Evolutionary conservation across 345 rosid species (phyloP), one percentile per base, ranked within the genome.

Genomic region (Mangifera indica): DNA sequence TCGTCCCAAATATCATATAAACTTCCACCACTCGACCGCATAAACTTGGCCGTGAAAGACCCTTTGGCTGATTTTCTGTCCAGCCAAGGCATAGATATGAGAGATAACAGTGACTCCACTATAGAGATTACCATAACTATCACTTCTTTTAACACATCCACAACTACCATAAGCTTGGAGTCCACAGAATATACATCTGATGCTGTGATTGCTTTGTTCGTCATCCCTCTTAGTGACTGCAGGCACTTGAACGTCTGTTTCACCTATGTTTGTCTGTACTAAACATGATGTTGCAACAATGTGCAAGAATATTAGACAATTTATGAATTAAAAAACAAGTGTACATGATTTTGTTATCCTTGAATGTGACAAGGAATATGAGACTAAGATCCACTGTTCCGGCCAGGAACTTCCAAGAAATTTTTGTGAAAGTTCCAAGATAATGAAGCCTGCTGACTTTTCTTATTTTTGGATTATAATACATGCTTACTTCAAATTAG

Each of bases 211-310:
- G 77, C 34, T 63, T 67, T 81, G 74, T 21, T 72, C 70, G 79
- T 78, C 80, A 87, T 81, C 26, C 75, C 80, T 73, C 81, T 90
- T 10, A 88, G 59, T 13, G 89, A 84, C 14, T 69, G 75, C 66
- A 87, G 75, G 61, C 89, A 89, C 81, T 86, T 91, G 18, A 86
- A n/a, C 0, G 91, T 86, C 80, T 83, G 97, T 64, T 89, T 91
- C 87, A n/a, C n/a, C n/a, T n/a, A n/a, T n/a, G n/a, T n/a, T n/a
- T n/a, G n/a, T n/a, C n/a, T n/a, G n/a, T n/a, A 66, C 45, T 20
- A 74, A 76, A 73, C 77, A 24, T 55, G 70, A 11, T 12, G 67
- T 63, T 21, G 45, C 6, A 34, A 40, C 34, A 63, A 20, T 53
- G 32, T 52, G 46, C 59, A 67, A 14, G 61, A 61, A 58, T 34